Conservation (phyloP, 768 basidiomycete genomes). For the Leccinellum albellum region DNA sequence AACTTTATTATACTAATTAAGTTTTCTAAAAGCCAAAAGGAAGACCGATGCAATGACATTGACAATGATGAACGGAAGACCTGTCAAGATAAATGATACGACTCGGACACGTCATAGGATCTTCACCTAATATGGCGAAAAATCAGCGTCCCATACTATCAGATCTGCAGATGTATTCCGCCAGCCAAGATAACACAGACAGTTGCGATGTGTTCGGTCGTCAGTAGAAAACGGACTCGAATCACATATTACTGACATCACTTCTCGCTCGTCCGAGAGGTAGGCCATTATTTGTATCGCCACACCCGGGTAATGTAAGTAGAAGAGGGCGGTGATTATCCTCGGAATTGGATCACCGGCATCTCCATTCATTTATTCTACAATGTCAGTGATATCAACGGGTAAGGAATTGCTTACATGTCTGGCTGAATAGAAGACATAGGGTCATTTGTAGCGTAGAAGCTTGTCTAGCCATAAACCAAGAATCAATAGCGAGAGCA, state of each 20-base stretch:
- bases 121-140: neutral
- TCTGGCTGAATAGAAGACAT: neutral
- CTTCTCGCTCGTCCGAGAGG: too few relatives aligned
- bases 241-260: neutral
- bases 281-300: neutral
- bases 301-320: neutral
- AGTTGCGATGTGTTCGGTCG: neutral
- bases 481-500: neutral
- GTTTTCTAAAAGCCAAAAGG: neutral
- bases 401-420: neutral
- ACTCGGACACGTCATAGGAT: neutral
- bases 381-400: neutral
- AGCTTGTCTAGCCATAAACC: neutral
- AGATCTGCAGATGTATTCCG: neutral
- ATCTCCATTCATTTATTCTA: neutral
- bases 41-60: neutral
- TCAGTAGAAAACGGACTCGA: neutral
- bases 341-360: neutral
- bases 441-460: neutral
- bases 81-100: neutral
- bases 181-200: neutral
- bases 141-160: neutral
- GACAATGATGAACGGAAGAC: neutral
- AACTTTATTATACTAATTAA: neutral
- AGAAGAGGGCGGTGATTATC: neutral